These are phyloP conservation scores for Lactifluus volemus DNA, from an alignment of 768 basidiomycete species.

Conservation along the genomic window DNA sequence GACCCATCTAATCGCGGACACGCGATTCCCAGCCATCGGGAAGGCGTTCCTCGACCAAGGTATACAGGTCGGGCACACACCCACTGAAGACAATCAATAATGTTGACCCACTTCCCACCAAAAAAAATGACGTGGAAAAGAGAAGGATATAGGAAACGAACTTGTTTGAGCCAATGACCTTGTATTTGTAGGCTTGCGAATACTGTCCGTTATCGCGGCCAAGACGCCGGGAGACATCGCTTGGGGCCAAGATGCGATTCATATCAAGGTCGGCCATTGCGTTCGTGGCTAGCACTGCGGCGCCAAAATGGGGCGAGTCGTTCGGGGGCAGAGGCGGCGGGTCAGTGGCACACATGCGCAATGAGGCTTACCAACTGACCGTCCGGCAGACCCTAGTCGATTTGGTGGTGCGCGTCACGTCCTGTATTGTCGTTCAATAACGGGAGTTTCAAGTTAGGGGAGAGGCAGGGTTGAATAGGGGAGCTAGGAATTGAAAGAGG, in stretches of 20 bases:
- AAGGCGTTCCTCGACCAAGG: conserved; percentile 60
- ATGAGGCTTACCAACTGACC: conserved; percentile 40
- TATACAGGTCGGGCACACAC: conserved; percentile 43
- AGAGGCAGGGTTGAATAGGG: too few species aligned
- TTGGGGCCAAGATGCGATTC: conserved; percentile 36
- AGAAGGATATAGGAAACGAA: conserved; percentile 27
- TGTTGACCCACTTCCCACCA: conserved; percentile 43
- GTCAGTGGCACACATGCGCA: conserved; percentile 52
- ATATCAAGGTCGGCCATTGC: conserved; percentile 5
- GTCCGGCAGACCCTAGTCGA: conserved; percentile 48
- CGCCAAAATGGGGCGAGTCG: conserved; percentile 4
- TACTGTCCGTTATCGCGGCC: conserved; percentile 49
- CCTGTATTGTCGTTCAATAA: conserved; percentile 30
- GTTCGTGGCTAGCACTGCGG: not conserved
- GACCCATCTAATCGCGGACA: conserved; percentile 42
- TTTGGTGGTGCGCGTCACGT: conserved; percentile 37
- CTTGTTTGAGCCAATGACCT: conserved; percentile 61
- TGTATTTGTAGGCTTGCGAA: conserved; percentile 41
- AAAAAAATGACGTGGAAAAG: not conserved
- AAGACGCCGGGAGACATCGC: conserved; percentile 49
- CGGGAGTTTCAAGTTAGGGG: too few species aligned
- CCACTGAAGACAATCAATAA: conserved; percentile 62
- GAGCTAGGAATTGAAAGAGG: too few species aligned
- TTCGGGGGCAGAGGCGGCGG: conserved; percentile 29
- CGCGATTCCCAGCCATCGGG: conserved; percentile 65